phyloP scores from a whole-genome alignment of 352 stramenopile genomes.

The Phytopythium litorale region DNA sequence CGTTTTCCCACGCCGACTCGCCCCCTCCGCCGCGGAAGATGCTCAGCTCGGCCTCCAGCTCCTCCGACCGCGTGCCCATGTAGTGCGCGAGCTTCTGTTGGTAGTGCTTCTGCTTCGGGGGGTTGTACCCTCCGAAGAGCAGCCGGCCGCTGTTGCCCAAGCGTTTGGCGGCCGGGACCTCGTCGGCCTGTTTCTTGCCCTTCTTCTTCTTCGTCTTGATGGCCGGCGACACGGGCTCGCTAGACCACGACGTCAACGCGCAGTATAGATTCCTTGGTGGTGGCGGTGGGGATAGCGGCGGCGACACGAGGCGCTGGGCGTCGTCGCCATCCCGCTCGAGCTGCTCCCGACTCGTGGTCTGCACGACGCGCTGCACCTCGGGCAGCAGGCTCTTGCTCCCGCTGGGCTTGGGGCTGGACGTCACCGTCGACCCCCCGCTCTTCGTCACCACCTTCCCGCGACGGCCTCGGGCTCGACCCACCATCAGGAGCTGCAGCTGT shows the following conservation, averaged over 20 bases:
- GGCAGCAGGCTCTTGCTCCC: conserved; percentile 35
- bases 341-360: conserved; percentile 31
- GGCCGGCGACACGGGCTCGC: conserved; percentile 22
- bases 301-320: background rate
- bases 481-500: conserved; percentile 67
- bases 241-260: conserved; percentile 21
- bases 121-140: conserved; percentile 70
- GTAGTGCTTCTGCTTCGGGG: conserved; percentile 56
- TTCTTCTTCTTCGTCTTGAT: conserved; percentile 23
- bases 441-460: conserved; percentile 24
- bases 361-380: conserved; percentile 65
- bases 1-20: conserved; percentile 19
- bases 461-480: conserved; percentile 42
- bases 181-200: conserved; percentile 16
- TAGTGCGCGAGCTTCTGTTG: conserved; percentile 78
- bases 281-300: background rate
- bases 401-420: background rate
- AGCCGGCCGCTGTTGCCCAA: conserved; percentile 50
- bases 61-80: conserved; percentile 57
- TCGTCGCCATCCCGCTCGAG: conserved; percentile 3
- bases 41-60: conserved; percentile 66
- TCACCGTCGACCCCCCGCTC: conserved; percentile 10
- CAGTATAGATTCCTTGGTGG: conserved; percentile 27
- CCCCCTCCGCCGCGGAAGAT: conserved; percentile 42
- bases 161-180: conserved; percentile 24